Evolutionary conservation across 345 rosid species (phyloP), one percentile per base, ranked within the genome.

Genomic region (Litchi chinensis): DNA sequence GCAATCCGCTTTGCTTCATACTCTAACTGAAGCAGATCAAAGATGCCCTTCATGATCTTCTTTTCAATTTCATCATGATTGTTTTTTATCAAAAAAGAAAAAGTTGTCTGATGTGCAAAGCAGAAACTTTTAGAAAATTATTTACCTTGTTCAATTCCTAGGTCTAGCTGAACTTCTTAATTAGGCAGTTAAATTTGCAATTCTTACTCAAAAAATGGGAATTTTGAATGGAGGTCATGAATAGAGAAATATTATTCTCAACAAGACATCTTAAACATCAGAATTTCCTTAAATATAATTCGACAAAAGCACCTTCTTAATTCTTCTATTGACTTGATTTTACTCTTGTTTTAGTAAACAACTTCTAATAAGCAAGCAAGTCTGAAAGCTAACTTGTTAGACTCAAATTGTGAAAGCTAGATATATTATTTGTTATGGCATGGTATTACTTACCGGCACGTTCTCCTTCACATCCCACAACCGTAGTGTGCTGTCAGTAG

Each of bases 401-500:
- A 65, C 22, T 41, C 13, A 67, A 10, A 12, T 9, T 4, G 57
- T 3, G 41, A 60, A 78, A 75, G 24, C 65, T 80, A 73, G n/a
- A 65, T 8, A 59, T 44, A 69, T 65, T 16, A 21, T 24, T 44
- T 44, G 26, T 67, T 26, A 16, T 18, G 44, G 26, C 28, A 69
- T 48, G 77, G 73, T 56, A 22, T 60, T 68, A 87, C 93, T 90
- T 77, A 94, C 98, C 0, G 97, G 97, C 50, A 90, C 62, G 79
- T 94, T 93, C 68, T 94, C 92, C 88, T 92, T 93, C 69, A 97
- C 98, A 76, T 97, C 98, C 99, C 99, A 94, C 69, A 94, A 83
- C 37, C 98, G 86, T 77, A 97, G 85, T 13, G 99, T 93, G 85
- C 96, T 93, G 87, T 97, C 99, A 8, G 98, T 97, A 15, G 99